Evolutionary conservation across 352 stramenopile species (phyloP).

Genomic region (Pythium aquatile): DNA sequence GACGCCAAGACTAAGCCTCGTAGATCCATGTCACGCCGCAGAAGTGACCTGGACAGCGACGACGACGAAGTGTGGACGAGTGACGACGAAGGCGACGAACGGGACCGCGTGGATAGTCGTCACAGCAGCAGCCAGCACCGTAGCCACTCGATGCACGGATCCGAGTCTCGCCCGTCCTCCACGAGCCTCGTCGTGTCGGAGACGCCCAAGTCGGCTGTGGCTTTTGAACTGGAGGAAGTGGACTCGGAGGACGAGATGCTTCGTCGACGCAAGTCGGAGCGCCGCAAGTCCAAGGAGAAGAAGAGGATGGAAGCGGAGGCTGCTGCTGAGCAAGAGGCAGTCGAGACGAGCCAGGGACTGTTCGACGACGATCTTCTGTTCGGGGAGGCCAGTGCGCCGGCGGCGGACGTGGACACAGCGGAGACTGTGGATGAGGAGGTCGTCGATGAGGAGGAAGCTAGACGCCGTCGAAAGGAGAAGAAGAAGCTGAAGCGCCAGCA

Average conservation of each 20-base stretch:
- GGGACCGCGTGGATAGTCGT: slow-evolving; percentile 4
- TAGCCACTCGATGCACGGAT: slow-evolving; percentile 24
- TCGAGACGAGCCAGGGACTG: slow-evolving; percentile 19
- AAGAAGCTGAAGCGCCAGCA: slow-evolving; percentile 32
- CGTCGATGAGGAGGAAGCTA: slow-evolving; percentile 23
- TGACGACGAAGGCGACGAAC: slow-evolving; percentile 13
- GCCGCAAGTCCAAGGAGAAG: slow-evolving; percentile 12
- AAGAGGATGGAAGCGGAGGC: slow-evolving; percentile 26
- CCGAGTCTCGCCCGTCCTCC: slow-evolving; percentile 4
- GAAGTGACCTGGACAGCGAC: slow-evolving; percentile 16
- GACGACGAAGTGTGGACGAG: slow-evolving; percentile 19
- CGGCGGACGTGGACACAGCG: slow-evolving; percentile 28
- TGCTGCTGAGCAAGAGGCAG: slow-evolving; percentile 6
- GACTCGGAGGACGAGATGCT: slow-evolving; percentile 22
- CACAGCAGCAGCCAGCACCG: slow-evolving; percentile 9
- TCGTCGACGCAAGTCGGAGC: slow-evolving; percentile 1
- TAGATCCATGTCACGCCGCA: slow-evolving; percentile 31
- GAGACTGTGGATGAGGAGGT: slow-evolving; percentile 30
- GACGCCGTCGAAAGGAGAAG: slow-evolving; percentile 34
- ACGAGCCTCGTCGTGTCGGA: slow-evolving; percentile 3
- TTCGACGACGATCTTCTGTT: slow-evolving; percentile 22
- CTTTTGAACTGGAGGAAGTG: slow-evolving; percentile 26
- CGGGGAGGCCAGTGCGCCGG: slow-evolving; percentile 20
- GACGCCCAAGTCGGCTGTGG: neutral
- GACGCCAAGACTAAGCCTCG: slow-evolving; percentile 46